Conservation (phyloP, 495 filamentous ascomycete species). For the Daldinia vernicosa region DNA sequence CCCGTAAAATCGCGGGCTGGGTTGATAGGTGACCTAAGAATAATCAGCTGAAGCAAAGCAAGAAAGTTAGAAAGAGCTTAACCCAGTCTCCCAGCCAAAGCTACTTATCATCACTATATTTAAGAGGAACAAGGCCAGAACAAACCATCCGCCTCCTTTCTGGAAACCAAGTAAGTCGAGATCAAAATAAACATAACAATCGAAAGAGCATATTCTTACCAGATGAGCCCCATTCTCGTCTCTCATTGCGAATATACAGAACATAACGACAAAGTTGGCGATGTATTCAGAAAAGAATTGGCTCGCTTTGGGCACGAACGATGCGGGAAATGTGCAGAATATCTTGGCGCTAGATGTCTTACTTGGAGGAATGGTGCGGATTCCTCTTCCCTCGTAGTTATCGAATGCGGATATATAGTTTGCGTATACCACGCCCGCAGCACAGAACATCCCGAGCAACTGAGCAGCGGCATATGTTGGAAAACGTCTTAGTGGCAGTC, state of each 20-base stretch:
- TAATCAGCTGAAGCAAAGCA: neutral
- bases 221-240: slow-evolving; percentile 1
- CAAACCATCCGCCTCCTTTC: neutral
- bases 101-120: slow-evolving; percentile 3
- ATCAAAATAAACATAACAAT: neutral
- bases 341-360: neutral
- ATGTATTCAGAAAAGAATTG: slow-evolving; percentile 3
- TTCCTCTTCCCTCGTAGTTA: neutral
- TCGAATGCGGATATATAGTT: neutral
- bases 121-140: neutral
- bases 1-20: neutral
- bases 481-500: neutral
- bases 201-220: neutral
- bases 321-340: slow-evolving; percentile 5
- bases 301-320: slow-evolving; percentile 1
- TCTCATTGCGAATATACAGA: slow-evolving; percentile 4
- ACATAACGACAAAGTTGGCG: slow-evolving; percentile 1
- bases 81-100: slow-evolving; percentile 3
- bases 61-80: neutral
- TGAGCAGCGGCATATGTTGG: neutral
- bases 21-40: neutral
- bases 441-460: neutral
- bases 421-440: neutral
- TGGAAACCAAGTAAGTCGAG: neutral
- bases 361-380: neutral